Percentiles rank a stretch among this genome's conserved stretches.
These are phyloP conservation scores for Lunularia cruciata DNA, from an alignment of 225 moss, liverwort and hornwort genomes.

Conservation along the genomic window DNA sequence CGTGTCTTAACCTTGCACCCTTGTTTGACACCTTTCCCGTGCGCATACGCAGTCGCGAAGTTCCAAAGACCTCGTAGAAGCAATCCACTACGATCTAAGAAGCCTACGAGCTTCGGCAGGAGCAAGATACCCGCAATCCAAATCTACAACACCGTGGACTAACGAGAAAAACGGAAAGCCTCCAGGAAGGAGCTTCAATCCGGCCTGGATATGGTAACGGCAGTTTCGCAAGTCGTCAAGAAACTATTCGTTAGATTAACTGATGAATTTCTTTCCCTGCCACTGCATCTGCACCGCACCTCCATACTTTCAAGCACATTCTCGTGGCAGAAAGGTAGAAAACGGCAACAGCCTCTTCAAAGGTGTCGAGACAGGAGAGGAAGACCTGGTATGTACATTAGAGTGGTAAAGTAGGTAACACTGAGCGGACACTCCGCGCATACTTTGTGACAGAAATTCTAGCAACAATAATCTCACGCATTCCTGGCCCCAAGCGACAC, in stretches of 20 bases:
- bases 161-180: background rate
- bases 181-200: background rate
- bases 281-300: background rate
- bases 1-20: no score
- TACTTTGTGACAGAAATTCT: conserved; percentile 4
- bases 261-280: background rate
- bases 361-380: background rate
- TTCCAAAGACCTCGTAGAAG: background rate
- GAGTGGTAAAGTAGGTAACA: conserved; percentile 5
- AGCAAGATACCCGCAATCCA: conserved; percentile 1
- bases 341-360: background rate
- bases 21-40: no score
- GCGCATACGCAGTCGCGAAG: no score
- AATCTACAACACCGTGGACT: background rate
- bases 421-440: background rate
- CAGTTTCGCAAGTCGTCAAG: background rate
- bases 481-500: background rate
- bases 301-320: conserved; percentile 19
- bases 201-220: conserved; percentile 14
- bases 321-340: background rate
- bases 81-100: background rate
- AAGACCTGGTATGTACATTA: conserved; percentile 6
- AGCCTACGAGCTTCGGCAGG: background rate
- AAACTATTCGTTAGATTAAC: background rate
- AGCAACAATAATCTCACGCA: background rate